These are phyloP conservation scores for Leccinellum rugosiceps DNA, from an alignment of 768 basidiomycete genomes.

Conservation along the genomic window DNA sequence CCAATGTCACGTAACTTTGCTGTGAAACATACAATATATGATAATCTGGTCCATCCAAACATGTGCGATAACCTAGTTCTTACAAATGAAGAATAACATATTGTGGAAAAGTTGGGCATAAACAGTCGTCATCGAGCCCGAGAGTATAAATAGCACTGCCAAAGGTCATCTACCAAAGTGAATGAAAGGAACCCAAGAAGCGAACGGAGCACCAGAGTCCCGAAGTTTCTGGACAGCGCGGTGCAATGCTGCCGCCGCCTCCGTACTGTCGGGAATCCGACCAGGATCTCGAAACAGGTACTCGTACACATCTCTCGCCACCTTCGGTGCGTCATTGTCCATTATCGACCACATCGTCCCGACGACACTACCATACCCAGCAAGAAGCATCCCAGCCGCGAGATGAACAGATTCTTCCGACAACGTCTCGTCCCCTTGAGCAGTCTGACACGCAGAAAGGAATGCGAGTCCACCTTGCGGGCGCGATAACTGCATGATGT, in stretches of 20 bases:
- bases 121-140: too few species aligned
- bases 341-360: background rate
- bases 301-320: background rate
- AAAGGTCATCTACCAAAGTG: background rate
- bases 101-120: too few species aligned
- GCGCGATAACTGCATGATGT: background rate
- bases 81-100: too few species aligned
- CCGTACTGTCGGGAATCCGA: background rate
- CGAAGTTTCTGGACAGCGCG: background rate
- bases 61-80: too few species aligned
- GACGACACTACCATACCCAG: background rate
- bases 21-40: too few species aligned
- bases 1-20: conserved; percentile 11
- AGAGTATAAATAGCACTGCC: too few species aligned
- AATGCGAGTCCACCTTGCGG: background rate
- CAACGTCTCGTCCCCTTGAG: background rate
- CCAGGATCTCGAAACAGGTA: background rate
- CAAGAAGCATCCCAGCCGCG: background rate
- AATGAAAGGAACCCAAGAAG: background rate
- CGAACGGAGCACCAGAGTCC: background rate
- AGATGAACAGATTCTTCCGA: background rate
- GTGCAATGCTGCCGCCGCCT: background rate
- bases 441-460: background rate
- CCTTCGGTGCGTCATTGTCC: background rate
- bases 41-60: too few species aligned